phyloP scores from a whole-genome alignment of 495 filamentous ascomycete species.

The Glarea lozoyensis region DNA sequence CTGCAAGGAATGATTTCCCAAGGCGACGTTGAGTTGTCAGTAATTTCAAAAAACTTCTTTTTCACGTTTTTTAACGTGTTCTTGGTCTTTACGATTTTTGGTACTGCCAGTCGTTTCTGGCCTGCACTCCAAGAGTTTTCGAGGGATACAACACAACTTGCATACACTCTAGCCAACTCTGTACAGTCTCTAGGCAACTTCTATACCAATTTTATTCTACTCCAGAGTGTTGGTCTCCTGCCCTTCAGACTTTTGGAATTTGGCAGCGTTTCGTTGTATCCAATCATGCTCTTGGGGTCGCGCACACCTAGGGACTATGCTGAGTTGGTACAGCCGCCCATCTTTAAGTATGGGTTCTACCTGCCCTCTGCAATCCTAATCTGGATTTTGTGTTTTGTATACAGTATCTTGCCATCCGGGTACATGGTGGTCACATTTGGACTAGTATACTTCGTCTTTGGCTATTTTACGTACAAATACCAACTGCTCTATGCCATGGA shows the following conservation, averaged over 20 bases:
- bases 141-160: constrained; percentile 69
- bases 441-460: constrained; percentile 77
- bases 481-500: constrained; percentile 98
- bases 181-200: constrained; percentile 67
- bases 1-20: constrained; percentile 91
- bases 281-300: constrained; percentile 65
- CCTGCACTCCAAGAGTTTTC: constrained; percentile 62
- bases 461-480: constrained; percentile 95
- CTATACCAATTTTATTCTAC: constrained; percentile 90
- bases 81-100: constrained; percentile 84
- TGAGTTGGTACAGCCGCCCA: constrained; percentile 69
- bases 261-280: constrained; percentile 77
- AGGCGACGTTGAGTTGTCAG: constrained; percentile 87
- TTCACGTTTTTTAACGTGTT: constrained; percentile 99
- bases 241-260: constrained; percentile 89
- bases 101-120: constrained; percentile 68
- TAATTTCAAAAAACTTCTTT: constrained; percentile 98
- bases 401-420: constrained; percentile 78
- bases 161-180: constrained; percentile 63
- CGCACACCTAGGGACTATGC: constrained; percentile 89
- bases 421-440: constrained; percentile 78
- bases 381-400: constrained; percentile 89
- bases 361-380: constrained; percentile 87
- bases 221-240: constrained; percentile 87
- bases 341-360: constrained; percentile 94